Conservation (phyloP, 768 basidiomycete genomes). For the Russula virescens region DNA sequence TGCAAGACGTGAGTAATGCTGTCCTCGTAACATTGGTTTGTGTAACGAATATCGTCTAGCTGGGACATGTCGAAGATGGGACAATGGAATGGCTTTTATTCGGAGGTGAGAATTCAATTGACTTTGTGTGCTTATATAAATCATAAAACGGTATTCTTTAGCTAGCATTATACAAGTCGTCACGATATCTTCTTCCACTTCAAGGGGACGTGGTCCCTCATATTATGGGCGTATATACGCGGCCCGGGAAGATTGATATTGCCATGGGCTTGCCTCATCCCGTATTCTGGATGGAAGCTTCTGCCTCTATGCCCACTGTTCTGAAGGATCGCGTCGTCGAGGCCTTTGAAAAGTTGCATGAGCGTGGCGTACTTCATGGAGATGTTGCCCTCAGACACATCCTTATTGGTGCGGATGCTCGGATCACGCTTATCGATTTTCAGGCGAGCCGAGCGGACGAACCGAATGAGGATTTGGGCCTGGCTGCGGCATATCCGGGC, state of each 20-base stretch:
- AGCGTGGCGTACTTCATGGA: slow-evolving; percentile 32
- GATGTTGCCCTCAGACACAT: slow-evolving; percentile 38
- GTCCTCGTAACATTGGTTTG: neutral
- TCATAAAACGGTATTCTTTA: slow-evolving; percentile 27
- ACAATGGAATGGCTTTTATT: slow-evolving; percentile 38
- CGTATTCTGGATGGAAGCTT: slow-evolving; percentile 58
- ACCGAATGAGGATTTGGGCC: slow-evolving; percentile 31
- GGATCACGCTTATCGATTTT: slow-evolving; percentile 45
- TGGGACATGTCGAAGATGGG: slow-evolving; percentile 32
- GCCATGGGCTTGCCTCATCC: slow-evolving; percentile 52
- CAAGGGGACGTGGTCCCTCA: slow-evolving; percentile 50
- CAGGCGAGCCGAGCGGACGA: slow-evolving; percentile 35
- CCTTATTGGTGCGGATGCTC: slow-evolving; percentile 47
- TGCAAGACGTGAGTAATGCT: slow-evolving; percentile 17
- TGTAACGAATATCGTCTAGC: slow-evolving; percentile 23
- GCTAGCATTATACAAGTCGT: slow-evolving; percentile 48
- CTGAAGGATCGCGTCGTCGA: slow-evolving; percentile 49
- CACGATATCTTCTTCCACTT: slow-evolving; percentile 41
- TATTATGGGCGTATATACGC: slow-evolving; percentile 45
- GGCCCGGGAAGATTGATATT: slow-evolving; percentile 36
- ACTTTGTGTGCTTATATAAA: neutral
- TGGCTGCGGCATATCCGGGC: slow-evolving; percentile 35
- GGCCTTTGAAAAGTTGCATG: slow-evolving; percentile 42
- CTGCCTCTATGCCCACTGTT: slow-evolving; percentile 47
- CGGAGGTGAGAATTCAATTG: slow-evolving; percentile 31